Conservation (phyloP, 169 alveolate genomes). For the Perkinsus olseni region DNA sequence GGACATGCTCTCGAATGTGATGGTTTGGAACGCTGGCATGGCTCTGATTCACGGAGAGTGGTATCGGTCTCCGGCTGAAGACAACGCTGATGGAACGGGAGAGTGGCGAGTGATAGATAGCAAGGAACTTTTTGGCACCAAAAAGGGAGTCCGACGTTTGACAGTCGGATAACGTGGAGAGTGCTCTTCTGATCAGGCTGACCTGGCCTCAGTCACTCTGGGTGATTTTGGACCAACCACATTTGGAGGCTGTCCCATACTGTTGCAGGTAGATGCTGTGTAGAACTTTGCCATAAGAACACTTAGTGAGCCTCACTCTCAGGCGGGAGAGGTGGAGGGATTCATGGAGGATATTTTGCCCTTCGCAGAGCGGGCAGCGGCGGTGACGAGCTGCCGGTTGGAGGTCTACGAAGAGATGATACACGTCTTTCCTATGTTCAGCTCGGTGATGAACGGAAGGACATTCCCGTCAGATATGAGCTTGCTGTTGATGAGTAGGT, state of each 20-base stretch:
- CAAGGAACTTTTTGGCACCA: background rate
- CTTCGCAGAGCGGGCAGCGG: background rate
- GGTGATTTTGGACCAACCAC: background rate
- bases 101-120: too few species aligned
- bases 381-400: background rate
- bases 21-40: background rate
- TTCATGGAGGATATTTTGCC: background rate
- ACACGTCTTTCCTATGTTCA: background rate
- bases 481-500: background rate
- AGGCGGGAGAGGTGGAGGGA: background rate
- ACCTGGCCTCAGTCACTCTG: background rate
- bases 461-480: background rate
- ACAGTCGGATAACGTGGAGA: too few species aligned
- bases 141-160: background rate
- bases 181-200: too few species aligned
- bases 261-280: background rate
- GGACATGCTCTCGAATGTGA: background rate
- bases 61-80: background rate
- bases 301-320: background rate
- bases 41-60: background rate
- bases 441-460: background rate
- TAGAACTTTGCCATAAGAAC: background rate
- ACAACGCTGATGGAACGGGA: background rate
- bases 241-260: background rate
- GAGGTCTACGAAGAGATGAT: background rate